Conservation (phyloP, 441 rosid genomes). For the Metrosideros polymorpha region DNA sequence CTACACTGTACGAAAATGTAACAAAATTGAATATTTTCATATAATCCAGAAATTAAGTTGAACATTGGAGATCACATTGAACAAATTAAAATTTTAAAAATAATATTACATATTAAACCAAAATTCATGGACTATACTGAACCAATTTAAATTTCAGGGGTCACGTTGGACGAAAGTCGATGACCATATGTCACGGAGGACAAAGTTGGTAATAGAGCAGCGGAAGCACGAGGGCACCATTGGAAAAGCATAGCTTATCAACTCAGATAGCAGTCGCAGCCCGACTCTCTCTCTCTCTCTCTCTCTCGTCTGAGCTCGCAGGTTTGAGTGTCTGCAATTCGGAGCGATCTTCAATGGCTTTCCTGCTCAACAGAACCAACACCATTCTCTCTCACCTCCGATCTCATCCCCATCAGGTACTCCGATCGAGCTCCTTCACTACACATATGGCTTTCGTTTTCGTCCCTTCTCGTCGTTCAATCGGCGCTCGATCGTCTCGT, state of each 20-base stretch:
- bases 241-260: not conserved
- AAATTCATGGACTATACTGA: no score
- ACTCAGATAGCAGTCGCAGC: not conserved
- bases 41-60: no score
- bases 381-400: conserved; percentile 43
- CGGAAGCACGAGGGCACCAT: not conserved
- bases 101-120: no score
- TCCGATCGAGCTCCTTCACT: not conserved
- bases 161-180: no score
- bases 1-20: no score
- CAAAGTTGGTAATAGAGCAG: not conserved
- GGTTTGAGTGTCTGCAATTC: not conserved
- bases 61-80: no score
- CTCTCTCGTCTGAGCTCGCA: not conserved
- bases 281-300: not conserved
- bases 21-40: no score
- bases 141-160: no score
- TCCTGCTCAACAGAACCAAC: conserved; percentile 31
- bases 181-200: no score
- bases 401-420: conserved; percentile 52
- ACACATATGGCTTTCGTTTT: not conserved
- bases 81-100: no score
- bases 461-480: not conserved
- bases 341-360: conserved; percentile 39
- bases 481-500: not conserved